These are phyloP conservation scores for Leishmania martiniquensis DNA, from an alignment of 208 protist genomes.

Conservation along the genomic window DNA sequence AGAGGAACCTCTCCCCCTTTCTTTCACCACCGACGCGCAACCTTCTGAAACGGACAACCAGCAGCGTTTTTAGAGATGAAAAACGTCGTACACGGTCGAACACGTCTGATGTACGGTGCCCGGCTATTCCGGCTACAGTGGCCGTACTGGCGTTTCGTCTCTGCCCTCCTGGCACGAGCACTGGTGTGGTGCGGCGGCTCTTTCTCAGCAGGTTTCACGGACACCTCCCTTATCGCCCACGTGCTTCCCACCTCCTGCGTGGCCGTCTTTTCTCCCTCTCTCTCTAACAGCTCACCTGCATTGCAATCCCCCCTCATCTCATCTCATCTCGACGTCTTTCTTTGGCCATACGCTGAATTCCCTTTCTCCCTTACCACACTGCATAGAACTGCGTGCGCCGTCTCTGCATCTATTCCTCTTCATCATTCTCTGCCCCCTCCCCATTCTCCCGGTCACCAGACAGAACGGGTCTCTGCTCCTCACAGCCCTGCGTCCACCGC, in stretches of 20 bases:
- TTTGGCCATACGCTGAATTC: not conserved
- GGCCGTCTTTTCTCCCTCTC: not conserved
- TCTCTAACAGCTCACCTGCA: not conserved
- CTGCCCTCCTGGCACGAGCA: not conserved
- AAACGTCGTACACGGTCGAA: not conserved
- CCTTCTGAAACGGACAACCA: not conserved
- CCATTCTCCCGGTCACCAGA: not conserved
- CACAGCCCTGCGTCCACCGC: not conserved
- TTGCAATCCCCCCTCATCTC: not conserved
- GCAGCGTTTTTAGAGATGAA: not conserved
- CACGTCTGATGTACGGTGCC: not conserved
- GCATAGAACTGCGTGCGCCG: not conserved
- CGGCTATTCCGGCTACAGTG: not conserved
- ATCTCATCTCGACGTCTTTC: not conserved
- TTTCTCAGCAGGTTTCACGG: not conserved
- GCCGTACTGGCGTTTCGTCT: not conserved
- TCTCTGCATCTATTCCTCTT: not conserved
- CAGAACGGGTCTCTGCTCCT: slow-evolving; percentile 7
- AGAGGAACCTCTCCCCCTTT: not conserved
- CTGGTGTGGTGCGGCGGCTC: not conserved
- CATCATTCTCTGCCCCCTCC: not conserved
- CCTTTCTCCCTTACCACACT: not conserved
- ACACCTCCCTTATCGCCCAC: not conserved
- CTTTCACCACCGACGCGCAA: not conserved
- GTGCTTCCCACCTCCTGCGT: not conserved